phyloP scores from a whole-genome alignment of 176 grass and related monocot genomes.

The Themeda triandra region DNA sequence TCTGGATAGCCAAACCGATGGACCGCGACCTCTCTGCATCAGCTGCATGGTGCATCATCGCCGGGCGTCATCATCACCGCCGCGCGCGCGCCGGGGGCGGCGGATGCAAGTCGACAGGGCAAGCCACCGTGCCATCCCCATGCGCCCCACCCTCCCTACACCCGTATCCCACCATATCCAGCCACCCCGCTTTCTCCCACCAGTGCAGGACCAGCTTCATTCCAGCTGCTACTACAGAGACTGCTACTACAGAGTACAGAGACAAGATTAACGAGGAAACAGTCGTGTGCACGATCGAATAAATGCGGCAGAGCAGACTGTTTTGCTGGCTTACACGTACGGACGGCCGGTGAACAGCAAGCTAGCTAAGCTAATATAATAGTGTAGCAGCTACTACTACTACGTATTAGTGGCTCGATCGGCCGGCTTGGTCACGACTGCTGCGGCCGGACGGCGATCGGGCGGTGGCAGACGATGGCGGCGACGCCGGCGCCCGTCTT shows the following conservation, averaged over 20 bases:
- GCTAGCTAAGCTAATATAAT: not conserved
- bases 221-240: not conserved
- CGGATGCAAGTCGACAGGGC: constrained; percentile 20
- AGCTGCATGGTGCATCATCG: constrained; percentile 8
- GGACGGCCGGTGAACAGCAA: not conserved
- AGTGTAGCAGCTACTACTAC: not conserved
- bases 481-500: not conserved
- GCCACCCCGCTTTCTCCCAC: not conserved
- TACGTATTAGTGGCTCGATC: not conserved
- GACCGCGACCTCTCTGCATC: not conserved
- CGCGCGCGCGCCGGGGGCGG: not conserved
- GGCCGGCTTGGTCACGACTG: constrained; percentile 20
- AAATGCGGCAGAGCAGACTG: not conserved
- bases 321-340: not conserved
- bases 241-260: not conserved
- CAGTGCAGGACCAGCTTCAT: constrained; percentile 30
- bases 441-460: constrained; percentile 58
- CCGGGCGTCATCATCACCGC: constrained; percentile 30
- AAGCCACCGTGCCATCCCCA: constrained; percentile 44
- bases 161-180: constrained; percentile 62
- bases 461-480: constrained; percentile 40
- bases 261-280: not conserved
- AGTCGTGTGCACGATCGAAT: not conserved
- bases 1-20: not conserved
- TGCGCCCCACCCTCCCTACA: constrained; percentile 59